Base-by-base conservation (phyloP, 2,329 filamentous ascomycete species). In the Bipolaris gigantea region DNA sequence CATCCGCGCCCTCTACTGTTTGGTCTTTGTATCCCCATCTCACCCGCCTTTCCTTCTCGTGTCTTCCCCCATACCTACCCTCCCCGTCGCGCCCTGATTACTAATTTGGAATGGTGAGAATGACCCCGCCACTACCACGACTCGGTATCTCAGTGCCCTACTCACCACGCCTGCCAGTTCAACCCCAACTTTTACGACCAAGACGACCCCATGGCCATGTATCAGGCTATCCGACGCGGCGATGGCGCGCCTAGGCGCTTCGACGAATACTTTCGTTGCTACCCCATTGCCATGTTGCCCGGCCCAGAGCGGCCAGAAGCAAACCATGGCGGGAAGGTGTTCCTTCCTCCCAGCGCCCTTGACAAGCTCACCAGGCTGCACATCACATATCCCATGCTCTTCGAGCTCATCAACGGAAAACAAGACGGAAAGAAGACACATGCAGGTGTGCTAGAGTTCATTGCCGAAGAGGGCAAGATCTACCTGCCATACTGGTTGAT, bases 401-500 rank as follows among this genome's bases (percentile, higher is more conserved):
- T 99, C 79, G 93, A 99, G 83, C 82, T 99, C 62, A 89, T 90
- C 66, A 99, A 97, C 72, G 92, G 92, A 21, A 85, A 88, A 58
- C 97, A 97, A 72, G 92, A 92, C 25, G 85, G 88, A 51, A 88
- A 83, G 73, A 88, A 89, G 72, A 94, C 93, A 23, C 94, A 99
- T 76, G 92, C 90, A 5, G 94, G 94, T 79, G 94, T 99, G 18
- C 77, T 99, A 60, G 94, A 99, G 76, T 99, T 99, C 71, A 94
- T 96, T 52, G 94, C 94, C 4, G 94, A 99, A 72, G 94, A 99
- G 75, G 94, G 94, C 45, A 89, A 94, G 73, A 92, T 95, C 49
- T 99, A 99, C 76, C 82, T 99, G 57, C 94, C 94, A 30, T 91
- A 92, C 75, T 99, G 94, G 91, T 89, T 97, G 79, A 97, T 99